Evolutionary conservation across 768 basidiomycete species (phyloP).

Genomic region (Suillus paluster): DNA sequence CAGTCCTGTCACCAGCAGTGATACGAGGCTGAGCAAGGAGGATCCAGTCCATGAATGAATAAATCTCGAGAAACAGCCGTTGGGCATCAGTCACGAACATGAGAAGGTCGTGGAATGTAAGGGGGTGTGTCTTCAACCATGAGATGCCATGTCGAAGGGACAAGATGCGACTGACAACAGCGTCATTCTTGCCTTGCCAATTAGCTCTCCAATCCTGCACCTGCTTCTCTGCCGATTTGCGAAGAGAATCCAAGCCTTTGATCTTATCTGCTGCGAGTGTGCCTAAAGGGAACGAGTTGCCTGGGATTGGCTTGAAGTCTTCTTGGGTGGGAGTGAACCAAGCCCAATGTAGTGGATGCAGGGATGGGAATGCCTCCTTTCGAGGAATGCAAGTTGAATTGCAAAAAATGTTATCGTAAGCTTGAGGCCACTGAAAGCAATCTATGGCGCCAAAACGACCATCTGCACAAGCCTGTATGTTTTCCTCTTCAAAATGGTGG

Average conservation of each 20-base stretch:
- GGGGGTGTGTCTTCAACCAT: neutral
- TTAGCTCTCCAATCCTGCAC: neutral
- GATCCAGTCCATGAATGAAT: neutral
- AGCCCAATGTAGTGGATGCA: neutral
- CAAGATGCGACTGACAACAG: neutral
- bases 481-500: neutral
- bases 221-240: neutral
- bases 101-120: neutral
- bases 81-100: conserved; percentile 1
- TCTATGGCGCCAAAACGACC: neutral
- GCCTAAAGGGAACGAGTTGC: neutral
- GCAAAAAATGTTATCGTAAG: no score
- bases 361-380: conserved; percentile 1
- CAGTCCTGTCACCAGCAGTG: neutral
- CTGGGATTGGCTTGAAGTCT: neutral
- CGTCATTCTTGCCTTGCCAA: neutral
- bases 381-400: neutral
- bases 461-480: neutral
- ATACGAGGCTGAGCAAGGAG: neutral
- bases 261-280: neutral
- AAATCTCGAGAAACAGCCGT: neutral
- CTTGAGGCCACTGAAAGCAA: no score
- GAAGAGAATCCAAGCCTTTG: neutral
- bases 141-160: neutral
- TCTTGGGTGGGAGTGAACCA: conserved; percentile 5